Evolutionary conservation across 305 asterid species (phyloP).

Genomic region (Vinca major): DNA sequence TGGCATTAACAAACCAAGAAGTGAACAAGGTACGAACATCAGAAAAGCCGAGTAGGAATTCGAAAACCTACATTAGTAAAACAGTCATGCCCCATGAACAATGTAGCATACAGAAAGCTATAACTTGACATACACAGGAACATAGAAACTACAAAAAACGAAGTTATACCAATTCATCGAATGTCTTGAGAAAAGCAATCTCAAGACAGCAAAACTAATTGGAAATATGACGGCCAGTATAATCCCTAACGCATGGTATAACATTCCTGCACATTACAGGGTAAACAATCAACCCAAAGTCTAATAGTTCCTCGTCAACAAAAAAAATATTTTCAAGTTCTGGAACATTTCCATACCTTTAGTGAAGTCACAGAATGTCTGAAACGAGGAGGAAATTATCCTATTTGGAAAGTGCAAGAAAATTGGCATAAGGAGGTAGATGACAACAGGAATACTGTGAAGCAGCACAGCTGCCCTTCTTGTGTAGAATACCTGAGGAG

Average conservation of each 20-base stretch:
- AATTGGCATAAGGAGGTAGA: constrained; percentile 76
- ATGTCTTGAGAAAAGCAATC: constrained; percentile 57
- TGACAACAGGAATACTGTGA: constrained; percentile 69
- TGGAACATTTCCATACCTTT: constrained; percentile 47
- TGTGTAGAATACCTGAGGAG: constrained; percentile 63
- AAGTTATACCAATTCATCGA: constrained; percentile 81
- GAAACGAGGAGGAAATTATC: constrained; percentile 35
- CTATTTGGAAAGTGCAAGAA: constrained; percentile 49
- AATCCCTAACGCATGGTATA: constrained; percentile 63
- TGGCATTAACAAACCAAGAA: constrained; percentile 76
- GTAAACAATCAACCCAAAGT: not conserved
- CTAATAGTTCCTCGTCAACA: too few species aligned
- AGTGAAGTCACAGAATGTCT: constrained; percentile 49
- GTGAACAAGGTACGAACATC: constrained; percentile 88
- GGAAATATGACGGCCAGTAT: constrained; percentile 67
- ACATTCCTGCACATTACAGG: constrained; percentile 52
- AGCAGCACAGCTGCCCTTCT: constrained; percentile 59
- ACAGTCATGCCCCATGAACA: constrained; percentile 7
- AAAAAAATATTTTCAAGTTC: not conserved
- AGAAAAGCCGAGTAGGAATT: constrained; percentile 70
- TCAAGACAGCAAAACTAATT: constrained; percentile 52
- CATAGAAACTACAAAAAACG: not conserved
- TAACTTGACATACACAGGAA: not conserved
- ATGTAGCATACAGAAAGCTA: constrained; percentile 1
- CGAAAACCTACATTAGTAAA: constrained; percentile 57